A percentile compares a stretch with the other conserved stretches of the same genome.
Conservation (phyloP, 345 rosid species). For the Corchorus capsularis region DNA sequence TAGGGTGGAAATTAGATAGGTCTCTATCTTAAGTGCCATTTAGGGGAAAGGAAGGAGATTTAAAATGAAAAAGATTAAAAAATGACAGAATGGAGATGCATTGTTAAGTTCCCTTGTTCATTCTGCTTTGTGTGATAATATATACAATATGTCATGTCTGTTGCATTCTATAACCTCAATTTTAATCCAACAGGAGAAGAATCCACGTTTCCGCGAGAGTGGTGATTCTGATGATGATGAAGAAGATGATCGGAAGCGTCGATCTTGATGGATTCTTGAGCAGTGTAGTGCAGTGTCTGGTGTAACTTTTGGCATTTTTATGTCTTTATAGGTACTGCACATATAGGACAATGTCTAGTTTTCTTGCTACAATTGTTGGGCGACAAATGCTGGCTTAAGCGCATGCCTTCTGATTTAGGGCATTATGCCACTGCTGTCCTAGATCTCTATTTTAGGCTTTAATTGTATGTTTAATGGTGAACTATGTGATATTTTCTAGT, state of each 20-base stretch:
- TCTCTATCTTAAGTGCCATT: not conserved
- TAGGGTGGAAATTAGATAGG: not conserved
- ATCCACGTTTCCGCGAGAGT: conserved; percentile 97
- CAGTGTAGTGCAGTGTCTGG: not conserved
- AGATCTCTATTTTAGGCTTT: too few species aligned
- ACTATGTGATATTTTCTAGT: too few species aligned
- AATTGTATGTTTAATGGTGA: too few species aligned
- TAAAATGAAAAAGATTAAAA: not conserved
- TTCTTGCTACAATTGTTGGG: not conserved
- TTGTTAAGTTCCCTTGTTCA: not conserved
- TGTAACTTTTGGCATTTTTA: not conserved
- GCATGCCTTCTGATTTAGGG: not conserved
- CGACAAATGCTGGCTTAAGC: not conserved
- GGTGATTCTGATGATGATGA: conserved; percentile 95
- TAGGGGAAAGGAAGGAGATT: not conserved
- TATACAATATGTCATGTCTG: not conserved
- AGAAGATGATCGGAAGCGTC: conserved; percentile 67
- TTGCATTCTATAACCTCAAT: conserved; percentile 1
- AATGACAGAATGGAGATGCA: not conserved
- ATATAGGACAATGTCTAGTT: not conserved
- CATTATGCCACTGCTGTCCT: not conserved
- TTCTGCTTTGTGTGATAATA: not conserved
- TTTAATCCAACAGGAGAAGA: conserved; percentile 71
- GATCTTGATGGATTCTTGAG: conserved; percentile 32
- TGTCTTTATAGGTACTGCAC: not conserved